A percentile compares a stretch with the other conserved stretches of the same genome.
Evolutionary conservation across 1,284 basidiomycete genomes (phyloP).

Genomic region (Fomitopsis schrenkii): DNA sequence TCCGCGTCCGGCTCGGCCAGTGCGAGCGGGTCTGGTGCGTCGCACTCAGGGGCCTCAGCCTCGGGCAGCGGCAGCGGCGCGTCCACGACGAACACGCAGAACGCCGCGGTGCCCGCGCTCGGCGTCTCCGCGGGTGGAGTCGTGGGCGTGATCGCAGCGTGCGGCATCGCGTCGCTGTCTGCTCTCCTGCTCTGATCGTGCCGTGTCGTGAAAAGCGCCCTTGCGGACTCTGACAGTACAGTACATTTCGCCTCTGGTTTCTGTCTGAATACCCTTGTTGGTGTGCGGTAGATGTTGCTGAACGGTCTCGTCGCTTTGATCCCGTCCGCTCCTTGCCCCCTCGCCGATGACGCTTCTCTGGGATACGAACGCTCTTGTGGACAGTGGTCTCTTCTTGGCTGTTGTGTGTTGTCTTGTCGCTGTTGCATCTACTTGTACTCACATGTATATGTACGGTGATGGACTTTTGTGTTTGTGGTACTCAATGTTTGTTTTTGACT

Average conservation of each 20-base stretch:
- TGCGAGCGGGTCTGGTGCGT: background rate
- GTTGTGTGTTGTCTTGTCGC: background rate
- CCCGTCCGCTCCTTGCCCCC: conserved; percentile 1
- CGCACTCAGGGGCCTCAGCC: background rate
- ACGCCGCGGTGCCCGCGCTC: conserved; percentile 6
- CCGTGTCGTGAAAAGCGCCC: background rate
- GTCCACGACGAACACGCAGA: conserved; percentile 7
- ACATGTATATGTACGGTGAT: background rate
- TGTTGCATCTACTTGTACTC: background rate
- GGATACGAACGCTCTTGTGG: background rate
- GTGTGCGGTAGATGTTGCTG: background rate
- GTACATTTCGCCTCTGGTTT: background rate
- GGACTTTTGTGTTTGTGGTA: background rate
- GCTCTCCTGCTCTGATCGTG: conserved; percentile 20
- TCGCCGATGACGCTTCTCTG: background rate
- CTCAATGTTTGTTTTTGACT: background rate
- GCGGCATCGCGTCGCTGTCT: conserved; percentile 23
- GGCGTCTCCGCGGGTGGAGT: conserved; percentile 12
- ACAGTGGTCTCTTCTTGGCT: background rate
- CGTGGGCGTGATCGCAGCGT: conserved; percentile 20
- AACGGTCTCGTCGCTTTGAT: background rate
- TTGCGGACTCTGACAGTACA: background rate
- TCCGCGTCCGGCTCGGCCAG: conserved; percentile 1
- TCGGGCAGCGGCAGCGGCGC: background rate
- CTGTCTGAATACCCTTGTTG: background rate